Evolutionary conservation across 768 basidiomycete genomes (phyloP), one percentile per base, ranked within the genome.

Genomic region (Tricholoma saponaceum): DNA sequence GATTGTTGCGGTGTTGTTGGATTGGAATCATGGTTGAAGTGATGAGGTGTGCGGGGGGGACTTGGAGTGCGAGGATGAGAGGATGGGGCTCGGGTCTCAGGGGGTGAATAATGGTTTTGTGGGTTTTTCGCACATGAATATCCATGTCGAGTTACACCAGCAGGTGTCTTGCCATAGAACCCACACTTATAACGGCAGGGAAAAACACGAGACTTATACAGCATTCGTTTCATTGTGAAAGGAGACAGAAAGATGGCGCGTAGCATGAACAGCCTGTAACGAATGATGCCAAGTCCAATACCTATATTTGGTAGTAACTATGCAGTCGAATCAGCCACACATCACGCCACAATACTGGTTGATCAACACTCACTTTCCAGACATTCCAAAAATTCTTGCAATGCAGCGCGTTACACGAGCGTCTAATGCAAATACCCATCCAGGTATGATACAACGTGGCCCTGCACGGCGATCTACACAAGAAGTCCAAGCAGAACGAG

Each of bases 121-220:
- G 52, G 32, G 22, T 53, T 53, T 53, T 53, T 53, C 16, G 9
- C 14, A 22, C 52, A 53, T n/a, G 52, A 35, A 26, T 53, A 23
- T 18, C 25, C 20, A 37, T 53, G 52, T 22, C 33, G 18, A 23
- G 52, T 53, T 8, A 53, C 14, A 18, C 52, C 52, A 35, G 7
- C 20, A 20, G 52, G 28, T 26, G 52, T 37, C n/a, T 22, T 33
- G 33, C 52, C 22, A 30, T 33, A 53, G 10, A 22, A 22, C 18
- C 20, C 39, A 35, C 52, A 53, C 13, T 37, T 37, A 13, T 20
- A 22, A 6, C 33, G 13, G 33, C 33, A 35, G 12, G 13, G 33
- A 35, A 35, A 35, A 10, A 35, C 33, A 35, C 33, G 10, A 35
- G 33, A 35, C 33, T 35, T 35, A 8, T 28, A 28, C 28, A 28